These are phyloP conservation scores for Fusarium setosum DNA, from an alignment of 2,329 filamentous ascomycete genomes.

Conservation along the genomic window DNA sequence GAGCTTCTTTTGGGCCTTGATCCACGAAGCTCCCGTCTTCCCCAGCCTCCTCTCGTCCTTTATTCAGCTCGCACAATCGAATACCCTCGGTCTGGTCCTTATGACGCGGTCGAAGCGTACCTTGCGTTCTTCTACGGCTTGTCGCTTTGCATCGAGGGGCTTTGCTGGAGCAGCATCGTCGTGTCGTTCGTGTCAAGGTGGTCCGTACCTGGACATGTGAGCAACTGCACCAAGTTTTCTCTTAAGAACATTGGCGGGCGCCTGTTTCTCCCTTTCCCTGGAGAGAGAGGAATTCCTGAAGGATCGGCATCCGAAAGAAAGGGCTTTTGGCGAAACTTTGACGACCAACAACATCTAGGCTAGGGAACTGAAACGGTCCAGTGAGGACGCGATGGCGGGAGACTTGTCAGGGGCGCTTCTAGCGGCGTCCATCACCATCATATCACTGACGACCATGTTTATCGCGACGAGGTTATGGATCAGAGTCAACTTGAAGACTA, in stretches of 20 bases:
- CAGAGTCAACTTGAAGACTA: slow-evolving; percentile 21
- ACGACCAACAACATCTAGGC: not conserved
- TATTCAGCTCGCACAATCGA: not conserved
- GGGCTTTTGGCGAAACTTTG: not conserved
- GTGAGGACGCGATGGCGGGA: slow-evolving; percentile 12
- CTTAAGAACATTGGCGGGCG: slow-evolving; percentile 7
- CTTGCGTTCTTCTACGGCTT: not conserved
- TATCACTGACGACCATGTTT: slow-evolving; percentile 23
- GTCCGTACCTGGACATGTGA: not conserved
- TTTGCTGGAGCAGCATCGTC: not conserved
- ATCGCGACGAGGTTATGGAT: slow-evolving; percentile 25
- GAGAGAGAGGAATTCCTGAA: not conserved
- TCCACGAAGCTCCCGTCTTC: not conserved
- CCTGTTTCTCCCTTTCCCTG: not conserved
- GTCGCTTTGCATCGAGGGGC: not conserved
- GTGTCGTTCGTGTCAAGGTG: slow-evolving; percentile 8
- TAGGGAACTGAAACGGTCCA: not conserved
- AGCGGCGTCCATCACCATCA: slow-evolving; percentile 18
- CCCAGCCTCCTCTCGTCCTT: slow-evolving; percentile 4
- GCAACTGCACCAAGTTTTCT: not conserved
- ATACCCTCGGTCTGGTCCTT: too few species aligned
- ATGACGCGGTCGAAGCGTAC: too few species aligned
- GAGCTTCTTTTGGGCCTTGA: not conserved
- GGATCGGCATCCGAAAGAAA: not conserved
- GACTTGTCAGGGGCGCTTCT: slow-evolving; percentile 24